Conservation (phyloP, 176 grass and related monocot genomes). For the Triticum urartu region DNA sequence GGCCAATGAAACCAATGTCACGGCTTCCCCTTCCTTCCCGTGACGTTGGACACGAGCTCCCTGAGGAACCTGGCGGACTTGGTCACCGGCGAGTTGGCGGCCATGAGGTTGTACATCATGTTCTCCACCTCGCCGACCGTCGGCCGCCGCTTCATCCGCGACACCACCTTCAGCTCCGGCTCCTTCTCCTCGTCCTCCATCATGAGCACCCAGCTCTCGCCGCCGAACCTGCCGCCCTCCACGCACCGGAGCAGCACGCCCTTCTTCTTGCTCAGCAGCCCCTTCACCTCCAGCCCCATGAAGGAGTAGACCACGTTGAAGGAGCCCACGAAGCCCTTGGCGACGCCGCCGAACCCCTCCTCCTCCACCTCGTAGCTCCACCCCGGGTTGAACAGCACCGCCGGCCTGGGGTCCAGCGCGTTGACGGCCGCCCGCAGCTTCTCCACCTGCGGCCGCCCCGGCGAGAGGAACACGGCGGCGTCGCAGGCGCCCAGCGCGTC, state of each 20-base stretch:
- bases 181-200: conserved; percentile 49
- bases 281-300: conserved; percentile 83
- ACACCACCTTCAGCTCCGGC: conserved; percentile 60
- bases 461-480: conserved; percentile 58
- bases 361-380: conserved; percentile 88
- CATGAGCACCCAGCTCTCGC: conserved; percentile 84
- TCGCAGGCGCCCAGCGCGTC: conserved; percentile 39
- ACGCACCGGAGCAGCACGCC: conserved; percentile 66
- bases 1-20: background rate
- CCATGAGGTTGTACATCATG: conserved; percentile 91
- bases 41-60: conserved; percentile 73
- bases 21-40: conserved; percentile 41
- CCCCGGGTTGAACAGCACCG: conserved; percentile 82
- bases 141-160: conserved; percentile 69
- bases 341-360: conserved; percentile 35
- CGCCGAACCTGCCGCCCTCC: conserved; percentile 57
- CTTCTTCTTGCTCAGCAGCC: conserved; percentile 67
- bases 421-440: conserved; percentile 38
- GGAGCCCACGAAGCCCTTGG: conserved; percentile 51
- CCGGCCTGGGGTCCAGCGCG: conserved; percentile 49
- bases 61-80: conserved; percentile 78
- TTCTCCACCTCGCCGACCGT: conserved; percentile 88
- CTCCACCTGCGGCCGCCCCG: conserved; percentile 50
- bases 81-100: conserved; percentile 92
- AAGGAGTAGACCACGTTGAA: conserved; percentile 95